Evolutionary conservation across 1,284 basidiomycete species (phyloP), one percentile per base, ranked within the genome.

Genomic region (Bjerkandera adusta): DNA sequence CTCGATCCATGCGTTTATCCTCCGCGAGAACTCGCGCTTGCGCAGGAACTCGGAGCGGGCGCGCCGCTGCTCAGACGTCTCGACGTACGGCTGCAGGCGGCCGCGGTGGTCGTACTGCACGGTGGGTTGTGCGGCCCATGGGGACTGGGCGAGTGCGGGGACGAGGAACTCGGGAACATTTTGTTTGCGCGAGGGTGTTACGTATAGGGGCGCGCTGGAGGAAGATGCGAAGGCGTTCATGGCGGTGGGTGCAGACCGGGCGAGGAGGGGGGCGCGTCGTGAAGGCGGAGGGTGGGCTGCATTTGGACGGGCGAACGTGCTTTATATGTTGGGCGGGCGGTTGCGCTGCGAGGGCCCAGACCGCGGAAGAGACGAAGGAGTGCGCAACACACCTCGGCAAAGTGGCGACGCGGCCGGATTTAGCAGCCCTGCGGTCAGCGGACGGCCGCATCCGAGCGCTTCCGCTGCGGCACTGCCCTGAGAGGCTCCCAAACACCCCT

Each of bases 41-140:
- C 63, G 63, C 22, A 66, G 52, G 47, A 68, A 66, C 51, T 64
- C 63, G 43, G 61, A 52, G 36, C 61, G 58, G 32, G 58, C 59
- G 37, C 60, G 57, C 36, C 63, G 57, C 47, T 65, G 63, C 40
- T 54, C 56, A 27, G 48, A 39, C 41, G 49, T 57, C 56, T 64
- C 62, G 20, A 59, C 47, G 33, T 57, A 62, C 34, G 52, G 49
- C 43, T 49, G 43, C 29, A 54, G 52, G 7, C 52, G 41, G 33
- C 52, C 52, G 24, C 52, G 46, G 22, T 32, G 10, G 44, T 54
- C 52, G 47, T 54, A 54, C 33, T 43, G 41, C 16, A 48, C 36
- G 30, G 48, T 24, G 24, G 34, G 24, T 26, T 27, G 32, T 12
- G 48, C 11, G 32, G 37, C 29, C 38, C 38, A 41, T 6, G 37